phyloP scores from a whole-genome alignment of 768 basidiomycete species.

The Xanthoconium stramineum region DNA sequence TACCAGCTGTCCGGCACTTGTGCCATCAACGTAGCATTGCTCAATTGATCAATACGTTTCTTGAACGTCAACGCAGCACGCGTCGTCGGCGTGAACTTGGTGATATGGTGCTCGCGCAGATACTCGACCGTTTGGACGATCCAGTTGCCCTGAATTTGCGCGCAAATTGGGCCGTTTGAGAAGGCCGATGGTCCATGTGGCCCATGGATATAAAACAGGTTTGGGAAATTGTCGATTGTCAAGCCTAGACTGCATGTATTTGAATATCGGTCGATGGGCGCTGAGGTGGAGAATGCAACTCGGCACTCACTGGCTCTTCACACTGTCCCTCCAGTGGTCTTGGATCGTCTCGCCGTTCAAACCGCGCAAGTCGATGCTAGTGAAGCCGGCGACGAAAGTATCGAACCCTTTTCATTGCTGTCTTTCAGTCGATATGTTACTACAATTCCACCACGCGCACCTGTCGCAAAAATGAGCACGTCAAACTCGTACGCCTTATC shows the following conservation, averaged over 20 bases:
- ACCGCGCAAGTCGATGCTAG: slow-evolving; percentile 9
- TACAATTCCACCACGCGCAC: background rate
- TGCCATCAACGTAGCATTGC: too few species aligned
- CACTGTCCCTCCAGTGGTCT: slow-evolving; percentile 11
- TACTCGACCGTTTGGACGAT: slow-evolving; percentile 8
- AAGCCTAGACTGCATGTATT: slow-evolving; percentile 7
- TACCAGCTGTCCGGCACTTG: too few species aligned
- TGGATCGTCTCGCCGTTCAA: too few species aligned
- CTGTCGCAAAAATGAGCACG: too few species aligned
- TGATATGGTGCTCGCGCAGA: slow-evolving; percentile 7
- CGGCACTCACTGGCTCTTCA: slow-evolving; percentile 12
- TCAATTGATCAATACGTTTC: too few species aligned
- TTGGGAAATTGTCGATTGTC: too few species aligned
- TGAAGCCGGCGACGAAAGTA: background rate
- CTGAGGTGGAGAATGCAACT: background rate
- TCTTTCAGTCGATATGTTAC: background rate
- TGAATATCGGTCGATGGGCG: too few species aligned
- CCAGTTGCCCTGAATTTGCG: slow-evolving; percentile 2
- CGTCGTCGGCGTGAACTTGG: slow-evolving; percentile 11
- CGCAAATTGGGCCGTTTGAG: too few species aligned
- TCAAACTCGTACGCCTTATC: slow-evolving; percentile 6
- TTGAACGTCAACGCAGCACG: too few species aligned
- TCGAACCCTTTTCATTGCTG: slow-evolving; percentile 13
- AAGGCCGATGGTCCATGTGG: slow-evolving; percentile 5
- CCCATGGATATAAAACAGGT: slow-evolving; percentile 8